Conservation (phyloP, 2,329 filamentous ascomycete species). For the Diaporthe eres region DNA sequence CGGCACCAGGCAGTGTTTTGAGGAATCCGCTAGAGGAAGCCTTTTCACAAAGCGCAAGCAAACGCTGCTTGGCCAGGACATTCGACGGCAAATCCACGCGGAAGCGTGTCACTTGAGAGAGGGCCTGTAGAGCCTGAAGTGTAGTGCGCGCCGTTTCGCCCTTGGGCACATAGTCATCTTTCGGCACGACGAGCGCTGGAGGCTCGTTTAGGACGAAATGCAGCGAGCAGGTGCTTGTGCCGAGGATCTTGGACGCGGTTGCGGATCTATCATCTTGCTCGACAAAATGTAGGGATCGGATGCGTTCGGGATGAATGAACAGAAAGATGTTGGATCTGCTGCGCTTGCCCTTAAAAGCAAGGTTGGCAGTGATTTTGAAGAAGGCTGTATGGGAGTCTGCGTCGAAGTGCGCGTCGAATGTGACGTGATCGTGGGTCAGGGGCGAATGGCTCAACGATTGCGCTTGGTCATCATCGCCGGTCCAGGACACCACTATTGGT, state of each 20-base stretch:
- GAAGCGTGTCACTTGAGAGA: conserved; percentile 23
- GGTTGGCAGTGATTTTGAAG: conserved; percentile 40
- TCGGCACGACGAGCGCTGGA: conserved; percentile 31
- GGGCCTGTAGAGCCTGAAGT: conserved; percentile 12
- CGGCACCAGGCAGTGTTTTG: conserved; percentile 22
- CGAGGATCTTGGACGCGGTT: conserved; percentile 22
- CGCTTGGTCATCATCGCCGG: conserved; percentile 6
- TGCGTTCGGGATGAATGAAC: conserved; percentile 35
- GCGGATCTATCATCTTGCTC: conserved; percentile 15
- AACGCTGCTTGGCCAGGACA: conserved; percentile 5
- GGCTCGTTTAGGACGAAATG: conserved; percentile 21
- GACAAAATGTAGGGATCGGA: conserved; percentile 23
- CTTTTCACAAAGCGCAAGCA: conserved; percentile 30
- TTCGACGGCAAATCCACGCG: conserved; percentile 31
- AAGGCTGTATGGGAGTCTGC: conserved; percentile 24
- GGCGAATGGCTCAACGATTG: conserved; percentile 24
- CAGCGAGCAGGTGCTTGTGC: conserved; percentile 25
- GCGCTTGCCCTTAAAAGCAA: conserved; percentile 39
- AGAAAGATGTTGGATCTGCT: conserved; percentile 39
- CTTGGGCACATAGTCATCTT: conserved; percentile 28
- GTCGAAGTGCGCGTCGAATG: conserved; percentile 22
- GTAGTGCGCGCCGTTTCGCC: conserved; percentile 27
- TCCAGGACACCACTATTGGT: conserved; percentile 36
- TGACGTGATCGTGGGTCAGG: conserved; percentile 35
- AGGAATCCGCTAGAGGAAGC: conserved; percentile 15